Conservation (phyloP, 2,329 filamentous ascomycete species). For the Hyphodiscus sp. region DNA sequence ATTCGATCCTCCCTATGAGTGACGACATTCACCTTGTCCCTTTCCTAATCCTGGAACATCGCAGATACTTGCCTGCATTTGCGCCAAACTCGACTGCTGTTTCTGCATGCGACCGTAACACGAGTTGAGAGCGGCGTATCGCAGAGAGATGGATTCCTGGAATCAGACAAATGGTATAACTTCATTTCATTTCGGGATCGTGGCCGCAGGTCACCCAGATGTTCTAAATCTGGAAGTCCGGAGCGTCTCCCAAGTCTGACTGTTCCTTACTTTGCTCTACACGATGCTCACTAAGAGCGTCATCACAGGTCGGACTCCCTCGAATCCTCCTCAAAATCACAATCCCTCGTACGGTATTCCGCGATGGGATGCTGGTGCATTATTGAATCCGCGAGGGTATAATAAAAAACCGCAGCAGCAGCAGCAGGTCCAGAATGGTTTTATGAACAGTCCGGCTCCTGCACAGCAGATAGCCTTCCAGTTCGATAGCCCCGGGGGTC, state of each 20-base stretch:
- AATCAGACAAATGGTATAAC: slow-evolving; percentile 30
- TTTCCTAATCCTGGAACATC: not conserved
- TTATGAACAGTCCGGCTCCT: slow-evolving; percentile 8
- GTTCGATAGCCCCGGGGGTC: slow-evolving; percentile 27
- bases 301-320: slow-evolving; percentile 22
- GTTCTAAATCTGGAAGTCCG: slow-evolving; percentile 8
- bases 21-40: not conserved
- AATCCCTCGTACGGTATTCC: slow-evolving; percentile 4
- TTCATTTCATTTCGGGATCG: slow-evolving; percentile 5
- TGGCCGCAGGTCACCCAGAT: slow-evolving; percentile 5
- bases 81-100: slow-evolving; percentile 12
- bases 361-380: slow-evolving; percentile 36
- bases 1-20: slow-evolving; percentile 3
- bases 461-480: slow-evolving; percentile 20
- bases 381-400: slow-evolving; percentile 37
- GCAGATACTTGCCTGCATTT: slow-evolving; percentile 6
- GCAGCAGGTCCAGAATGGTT: slow-evolving; percentile 11
- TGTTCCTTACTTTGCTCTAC: not conserved
- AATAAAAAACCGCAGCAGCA: slow-evolving; percentile 11
- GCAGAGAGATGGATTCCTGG: slow-evolving; percentile 31
- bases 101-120: slow-evolving; percentile 24
- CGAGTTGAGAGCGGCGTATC: slow-evolving; percentile 10
- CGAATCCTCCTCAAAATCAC: slow-evolving; percentile 21
- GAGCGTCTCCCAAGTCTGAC: slow-evolving; percentile 10
- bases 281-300: not conserved